A percentile compares a stretch with the other conserved stretches of the same genome.
phyloP scores from a whole-genome alignment of 345 rosid genomes.

The Clausena lansium region DNA sequence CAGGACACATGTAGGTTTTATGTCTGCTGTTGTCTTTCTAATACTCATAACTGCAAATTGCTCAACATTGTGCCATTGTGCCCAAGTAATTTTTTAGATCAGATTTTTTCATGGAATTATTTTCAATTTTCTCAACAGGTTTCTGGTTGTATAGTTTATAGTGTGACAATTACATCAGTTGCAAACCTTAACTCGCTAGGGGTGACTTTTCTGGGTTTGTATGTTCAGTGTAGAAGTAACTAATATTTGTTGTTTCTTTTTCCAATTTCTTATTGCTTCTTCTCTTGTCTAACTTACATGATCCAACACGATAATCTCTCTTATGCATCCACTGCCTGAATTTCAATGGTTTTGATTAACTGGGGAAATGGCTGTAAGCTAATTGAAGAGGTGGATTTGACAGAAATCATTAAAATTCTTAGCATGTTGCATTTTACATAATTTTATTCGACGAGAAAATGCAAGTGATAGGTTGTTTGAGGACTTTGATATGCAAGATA shows the following conservation, averaged over 20 bases:
- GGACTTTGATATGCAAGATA: too few relatives aligned
- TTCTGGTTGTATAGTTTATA: background rate
- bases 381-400: background rate
- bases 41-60: background rate
- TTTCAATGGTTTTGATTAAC: background rate
- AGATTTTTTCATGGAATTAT: background rate
- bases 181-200: background rate
- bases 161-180: background rate
- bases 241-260: too few relatives aligned
- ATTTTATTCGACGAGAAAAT: too few relatives aligned
- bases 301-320: background rate
- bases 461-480: too few relatives aligned
- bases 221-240: background rate
- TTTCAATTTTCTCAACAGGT: background rate
- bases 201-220: background rate
- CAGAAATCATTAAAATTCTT: background rate
- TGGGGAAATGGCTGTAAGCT: background rate
- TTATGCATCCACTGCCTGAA: background rate
- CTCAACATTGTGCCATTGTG: background rate
- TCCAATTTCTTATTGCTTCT: background rate
- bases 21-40: constrained; percentile 30
- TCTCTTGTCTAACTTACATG: background rate
- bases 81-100: background rate
- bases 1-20: constrained; percentile 25
- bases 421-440: too few relatives aligned